A percentile compares a stretch with the other conserved stretches of the same genome.
phyloP scores from a whole-genome alignment of 352 stramenopile genomes.

The Peronospora farinosa region DNA sequence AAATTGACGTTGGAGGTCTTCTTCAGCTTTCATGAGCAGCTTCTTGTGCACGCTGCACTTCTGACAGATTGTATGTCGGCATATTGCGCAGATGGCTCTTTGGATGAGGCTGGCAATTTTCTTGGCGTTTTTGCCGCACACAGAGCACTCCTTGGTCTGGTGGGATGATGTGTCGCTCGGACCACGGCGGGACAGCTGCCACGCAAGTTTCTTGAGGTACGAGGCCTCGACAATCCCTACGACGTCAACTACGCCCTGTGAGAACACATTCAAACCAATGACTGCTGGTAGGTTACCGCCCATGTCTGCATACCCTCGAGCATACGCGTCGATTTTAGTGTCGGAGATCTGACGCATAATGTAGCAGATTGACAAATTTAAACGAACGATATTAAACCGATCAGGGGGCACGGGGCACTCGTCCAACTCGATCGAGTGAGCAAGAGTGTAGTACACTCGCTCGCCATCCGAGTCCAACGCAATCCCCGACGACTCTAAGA shows the following conservation, averaged over 20 bases:
- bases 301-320: constrained; percentile 37
- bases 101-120: constrained; percentile 31
- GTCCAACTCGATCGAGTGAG: constrained; percentile 38
- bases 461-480: constrained; percentile 36
- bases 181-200: constrained; percentile 21
- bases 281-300: constrained; percentile 31
- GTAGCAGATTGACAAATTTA: constrained; percentile 47
- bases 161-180: constrained; percentile 9
- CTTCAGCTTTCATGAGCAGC: constrained; percentile 28
- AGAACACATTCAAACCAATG: constrained; percentile 28
- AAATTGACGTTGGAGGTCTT: constrained; percentile 32
- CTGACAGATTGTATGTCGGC: constrained; percentile 33
- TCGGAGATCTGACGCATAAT: constrained; percentile 37
- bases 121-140: constrained; percentile 36
- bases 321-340: constrained; percentile 42
- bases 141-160: constrained; percentile 20
- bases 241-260: constrained; percentile 25
- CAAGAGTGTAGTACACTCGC: constrained; percentile 41
- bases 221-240: constrained; percentile 43
- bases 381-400: constrained; percentile 34
- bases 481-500: constrained; percentile 43
- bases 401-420: constrained; percentile 22
- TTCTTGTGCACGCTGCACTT: constrained; percentile 55
- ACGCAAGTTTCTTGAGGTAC: constrained; percentile 50
- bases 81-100: constrained; percentile 33